Conservation (phyloP, 2,329 filamentous ascomycete genomes). For the Rutstroemia sydowiana region DNA sequence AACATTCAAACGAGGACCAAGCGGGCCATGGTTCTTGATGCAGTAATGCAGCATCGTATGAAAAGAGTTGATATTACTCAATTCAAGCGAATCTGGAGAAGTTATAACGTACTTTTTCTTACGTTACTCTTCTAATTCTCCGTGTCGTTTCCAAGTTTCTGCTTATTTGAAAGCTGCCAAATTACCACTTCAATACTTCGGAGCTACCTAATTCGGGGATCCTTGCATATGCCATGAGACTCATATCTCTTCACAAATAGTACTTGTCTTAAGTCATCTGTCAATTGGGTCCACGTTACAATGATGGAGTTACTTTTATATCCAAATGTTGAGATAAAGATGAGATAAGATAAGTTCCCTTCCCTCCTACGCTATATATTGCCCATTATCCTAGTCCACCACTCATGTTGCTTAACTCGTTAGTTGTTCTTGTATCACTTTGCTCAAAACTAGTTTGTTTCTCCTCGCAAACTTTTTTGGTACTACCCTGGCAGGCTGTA, state of each 20-base stretch:
- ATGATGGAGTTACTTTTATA: too few relatives aligned
- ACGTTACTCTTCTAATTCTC: slow-evolving; percentile 2
- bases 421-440: not conserved
- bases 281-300: slow-evolving; percentile 4
- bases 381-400: too few relatives aligned
- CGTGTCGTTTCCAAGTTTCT: not conserved
- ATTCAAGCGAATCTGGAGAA: slow-evolving; percentile 6
- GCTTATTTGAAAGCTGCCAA: slow-evolving; percentile 6
- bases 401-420: not conserved
- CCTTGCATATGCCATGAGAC: not conserved
- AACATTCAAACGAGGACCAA: slow-evolving; percentile 8
- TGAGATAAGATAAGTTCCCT: slow-evolving; percentile 11
- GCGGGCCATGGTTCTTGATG: slow-evolving; percentile 8
- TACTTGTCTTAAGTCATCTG: not conserved
- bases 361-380: not conserved
- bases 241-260: not conserved
- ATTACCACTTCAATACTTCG: slow-evolving; percentile 7
- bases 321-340: not conserved
- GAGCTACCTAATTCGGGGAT: slow-evolving; percentile 2
- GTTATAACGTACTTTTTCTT: not conserved
- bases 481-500: slow-evolving; percentile 4
- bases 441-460: not conserved
- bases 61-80: slow-evolving; percentile 7
- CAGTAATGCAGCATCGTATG: slow-evolving; percentile 10
- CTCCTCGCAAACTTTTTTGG: not conserved